A percentile compares a stretch with the other conserved stretches of the same genome.
Conservation (phyloP, 2,329 filamentous ascomycete genomes). For the Hymenoscyphus albidus region DNA sequence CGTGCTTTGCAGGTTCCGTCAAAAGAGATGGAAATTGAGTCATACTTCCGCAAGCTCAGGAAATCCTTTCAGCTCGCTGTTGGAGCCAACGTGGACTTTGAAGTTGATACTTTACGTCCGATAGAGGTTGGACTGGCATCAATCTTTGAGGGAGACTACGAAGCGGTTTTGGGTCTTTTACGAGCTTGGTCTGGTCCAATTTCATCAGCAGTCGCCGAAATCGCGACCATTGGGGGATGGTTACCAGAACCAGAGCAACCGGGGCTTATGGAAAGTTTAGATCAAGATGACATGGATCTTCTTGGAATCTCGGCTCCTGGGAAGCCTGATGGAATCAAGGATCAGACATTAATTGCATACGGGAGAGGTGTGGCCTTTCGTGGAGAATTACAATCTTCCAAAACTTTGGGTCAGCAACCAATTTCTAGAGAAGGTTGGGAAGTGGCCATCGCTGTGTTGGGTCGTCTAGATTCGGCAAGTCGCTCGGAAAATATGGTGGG, state of each 20-base stretch:
- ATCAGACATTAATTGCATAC: slow-evolving; percentile 74
- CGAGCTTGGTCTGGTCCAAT: slow-evolving; percentile 77
- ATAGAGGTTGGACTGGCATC: slow-evolving; percentile 80
- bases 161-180: slow-evolving; percentile 70
- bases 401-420: slow-evolving; percentile 25
- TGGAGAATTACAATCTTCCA: slow-evolving; percentile 36
- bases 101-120: slow-evolving; percentile 69
- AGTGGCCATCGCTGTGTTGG: slow-evolving; percentile 76
- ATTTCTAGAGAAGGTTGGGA: slow-evolving; percentile 75
- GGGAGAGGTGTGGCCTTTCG: slow-evolving; percentile 61
- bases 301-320: slow-evolving; percentile 62
- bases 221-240: slow-evolving; percentile 83
- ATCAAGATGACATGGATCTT: slow-evolving; percentile 80
- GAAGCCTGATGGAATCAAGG: slow-evolving; percentile 65
- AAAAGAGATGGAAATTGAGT: slow-evolving; percentile 48
- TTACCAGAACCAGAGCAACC: slow-evolving; percentile 57
- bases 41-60: slow-evolving; percentile 71
- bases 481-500: slow-evolving; percentile 71
- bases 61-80: slow-evolving; percentile 64
- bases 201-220: slow-evolving; percentile 73
- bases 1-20: slow-evolving; percentile 31
- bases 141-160: slow-evolving; percentile 76
- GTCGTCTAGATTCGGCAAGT: slow-evolving; percentile 70
- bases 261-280: slow-evolving; percentile 60
- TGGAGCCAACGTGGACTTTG: slow-evolving; percentile 65